Conservation (phyloP, 805 yeast species). For the Spathaspora arborariae region DNA sequence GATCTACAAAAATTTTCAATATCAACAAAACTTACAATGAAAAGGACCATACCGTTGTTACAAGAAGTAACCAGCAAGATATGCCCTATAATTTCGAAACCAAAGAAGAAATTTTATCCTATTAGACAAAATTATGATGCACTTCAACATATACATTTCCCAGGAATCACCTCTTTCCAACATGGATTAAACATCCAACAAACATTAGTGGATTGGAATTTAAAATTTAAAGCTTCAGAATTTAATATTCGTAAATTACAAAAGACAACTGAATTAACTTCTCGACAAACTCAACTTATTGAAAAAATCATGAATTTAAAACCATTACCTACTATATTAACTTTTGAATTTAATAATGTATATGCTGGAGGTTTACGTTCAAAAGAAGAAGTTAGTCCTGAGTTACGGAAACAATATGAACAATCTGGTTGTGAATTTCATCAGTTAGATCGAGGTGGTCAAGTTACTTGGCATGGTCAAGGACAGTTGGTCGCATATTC, state of each 20-base stretch:
- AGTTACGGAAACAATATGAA: slow-evolving; percentile 23
- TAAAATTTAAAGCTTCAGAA: slow-evolving; percentile 54
- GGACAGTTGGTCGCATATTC: slow-evolving; percentile 91
- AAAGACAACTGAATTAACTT: slow-evolving; percentile 35
- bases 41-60: not conserved
- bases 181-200: slow-evolving; percentile 57
- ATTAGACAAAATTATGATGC: slow-evolving; percentile 27
- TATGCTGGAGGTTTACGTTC: slow-evolving; percentile 92
- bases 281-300: slow-evolving; percentile 45
- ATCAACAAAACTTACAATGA: too few relatives aligned
- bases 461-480: slow-evolving; percentile 93
- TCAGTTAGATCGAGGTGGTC: slow-evolving; percentile 92
- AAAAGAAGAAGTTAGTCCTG: slow-evolving; percentile 39
- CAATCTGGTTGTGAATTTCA: slow-evolving; percentile 52
- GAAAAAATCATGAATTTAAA: slow-evolving; percentile 35
- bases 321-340: slow-evolving; percentile 65
- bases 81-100: not conserved
- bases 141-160: slow-evolving; percentile 39
- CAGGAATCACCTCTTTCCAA: slow-evolving; percentile 35
- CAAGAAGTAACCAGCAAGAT: not conserved
- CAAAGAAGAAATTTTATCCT: not conserved
- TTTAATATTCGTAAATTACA: slow-evolving; percentile 41
- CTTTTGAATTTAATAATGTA: slow-evolving; percentile 82
- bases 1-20: too few relatives aligned
- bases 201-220: slow-evolving; percentile 49